Percentiles rank a stretch among this genome's conserved stretches.
Evolutionary conservation across 768 basidiomycete genomes (phyloP).

Genomic region (Kwoniella newhampshirensis): DNA sequence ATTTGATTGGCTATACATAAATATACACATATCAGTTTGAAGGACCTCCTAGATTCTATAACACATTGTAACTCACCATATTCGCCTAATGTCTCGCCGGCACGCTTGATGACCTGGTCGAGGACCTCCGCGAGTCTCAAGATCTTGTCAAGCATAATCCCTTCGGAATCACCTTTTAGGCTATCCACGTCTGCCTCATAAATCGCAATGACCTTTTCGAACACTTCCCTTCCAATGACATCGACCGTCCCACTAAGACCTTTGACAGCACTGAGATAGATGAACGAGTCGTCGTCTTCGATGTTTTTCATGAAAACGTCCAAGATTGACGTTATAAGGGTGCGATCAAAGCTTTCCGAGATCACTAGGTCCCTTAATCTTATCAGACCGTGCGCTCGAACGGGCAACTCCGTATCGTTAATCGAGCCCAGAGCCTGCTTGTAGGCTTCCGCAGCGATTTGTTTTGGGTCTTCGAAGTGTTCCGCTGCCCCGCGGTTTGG

Average conservation of each 20-base stretch:
- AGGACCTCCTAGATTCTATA: no score
- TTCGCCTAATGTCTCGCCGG: conserved; percentile 66
- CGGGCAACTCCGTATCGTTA: conserved; percentile 87
- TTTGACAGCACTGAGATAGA: conserved; percentile 88
- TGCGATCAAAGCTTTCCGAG: conserved; percentile 56
- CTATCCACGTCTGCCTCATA: conserved; percentile 56
- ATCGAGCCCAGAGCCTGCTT: conserved; percentile 82
- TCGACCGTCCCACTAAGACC: conserved; percentile 85
- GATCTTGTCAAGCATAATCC: conserved; percentile 68
- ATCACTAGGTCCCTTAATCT: conserved; percentile 73
- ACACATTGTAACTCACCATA: conserved; percentile 61
- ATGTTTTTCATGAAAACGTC: conserved; percentile 81
- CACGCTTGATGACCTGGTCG: conserved; percentile 69
- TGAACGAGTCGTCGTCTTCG: conserved; percentile 92
- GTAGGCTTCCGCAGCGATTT: conserved; percentile 62
- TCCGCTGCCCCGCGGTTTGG: conserved; percentile 23
- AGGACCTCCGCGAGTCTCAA: conserved; percentile 83
- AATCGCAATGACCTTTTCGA: conserved; percentile 65
- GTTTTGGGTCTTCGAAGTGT: not conserved
- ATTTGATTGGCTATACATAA: conserved; percentile 62
- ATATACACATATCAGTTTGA: not conserved
- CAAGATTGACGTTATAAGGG: conserved; percentile 76
- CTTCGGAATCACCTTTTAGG: conserved; percentile 56
- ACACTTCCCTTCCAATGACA: conserved; percentile 69
- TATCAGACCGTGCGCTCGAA: conserved; percentile 86